phyloP scores from a whole-genome alignment of 805 yeast species.

The Metschnikowia shivogae region DNA sequence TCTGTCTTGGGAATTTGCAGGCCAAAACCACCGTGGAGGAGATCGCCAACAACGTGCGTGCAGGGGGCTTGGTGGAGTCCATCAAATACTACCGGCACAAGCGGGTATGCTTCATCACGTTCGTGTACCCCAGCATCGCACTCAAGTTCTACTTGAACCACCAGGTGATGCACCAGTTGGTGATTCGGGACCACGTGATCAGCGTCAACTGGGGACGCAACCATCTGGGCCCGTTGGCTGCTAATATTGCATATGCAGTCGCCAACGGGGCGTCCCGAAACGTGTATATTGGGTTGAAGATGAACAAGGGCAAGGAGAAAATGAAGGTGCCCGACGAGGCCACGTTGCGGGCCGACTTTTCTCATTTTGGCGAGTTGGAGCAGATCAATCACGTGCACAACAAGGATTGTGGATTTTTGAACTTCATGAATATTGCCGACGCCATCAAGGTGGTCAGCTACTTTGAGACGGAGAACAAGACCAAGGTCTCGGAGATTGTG shows the following conservation, averaged over 20 bases:
- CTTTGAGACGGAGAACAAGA: constrained; percentile 36
- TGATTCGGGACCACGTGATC: constrained; percentile 57
- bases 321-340: constrained; percentile 37
- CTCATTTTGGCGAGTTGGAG: constrained; percentile 65
- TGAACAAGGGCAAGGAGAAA: constrained; percentile 14
- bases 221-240: constrained; percentile 58
- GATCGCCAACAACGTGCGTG: constrained; percentile 70
- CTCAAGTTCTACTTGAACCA: constrained; percentile 61
- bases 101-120: constrained; percentile 65
- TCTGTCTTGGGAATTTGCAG: constrained; percentile 64
- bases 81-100: constrained; percentile 50
- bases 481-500: constrained; percentile 36
- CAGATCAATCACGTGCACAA: constrained; percentile 70
- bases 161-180: constrained; percentile 52
- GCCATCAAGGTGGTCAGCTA: constrained; percentile 64
- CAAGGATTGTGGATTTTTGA: constrained; percentile 71
- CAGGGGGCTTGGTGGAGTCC: constrained; percentile 64
- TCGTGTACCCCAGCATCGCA: constrained; percentile 61
- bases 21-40: constrained; percentile 65
- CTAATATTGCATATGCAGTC: constrained; percentile 56
- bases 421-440: constrained; percentile 58
- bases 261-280: constrained; percentile 75
- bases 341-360: constrained; percentile 55
- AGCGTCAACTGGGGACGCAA: constrained; percentile 71
- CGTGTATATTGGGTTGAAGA: constrained; percentile 62